phyloP scores from a whole-genome alignment of 305 asterid species.

The Withania somnifera region DNA sequence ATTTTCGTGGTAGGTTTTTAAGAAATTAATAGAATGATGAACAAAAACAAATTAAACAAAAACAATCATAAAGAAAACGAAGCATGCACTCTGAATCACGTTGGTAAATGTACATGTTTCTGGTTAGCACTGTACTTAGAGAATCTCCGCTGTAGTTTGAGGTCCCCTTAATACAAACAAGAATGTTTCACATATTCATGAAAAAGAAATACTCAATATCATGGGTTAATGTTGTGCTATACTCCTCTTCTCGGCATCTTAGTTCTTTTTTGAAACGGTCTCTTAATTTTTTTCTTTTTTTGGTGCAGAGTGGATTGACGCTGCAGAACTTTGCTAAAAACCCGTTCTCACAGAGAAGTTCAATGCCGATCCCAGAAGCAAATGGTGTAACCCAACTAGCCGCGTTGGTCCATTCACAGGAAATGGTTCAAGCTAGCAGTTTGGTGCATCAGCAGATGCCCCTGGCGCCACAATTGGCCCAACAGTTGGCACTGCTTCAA shows the following conservation, averaged over 20 bases:
- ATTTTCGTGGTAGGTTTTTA: background rate
- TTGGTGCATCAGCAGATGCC: constrained; percentile 21
- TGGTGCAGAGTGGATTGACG: constrained; percentile 57
- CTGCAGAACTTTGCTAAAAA: constrained; percentile 57
- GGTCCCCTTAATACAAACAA: background rate
- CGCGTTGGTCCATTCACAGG: constrained; percentile 6
- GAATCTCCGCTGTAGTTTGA: background rate
- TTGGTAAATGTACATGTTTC: background rate
- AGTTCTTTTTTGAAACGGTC: background rate
- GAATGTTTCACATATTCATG: background rate
- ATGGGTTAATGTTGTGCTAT: background rate
- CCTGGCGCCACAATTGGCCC: constrained; percentile 10
- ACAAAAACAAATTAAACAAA: background rate
- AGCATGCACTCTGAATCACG: background rate
- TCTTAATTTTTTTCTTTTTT: background rate
- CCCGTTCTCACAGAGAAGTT: constrained; percentile 64
- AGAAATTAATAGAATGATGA: background rate
- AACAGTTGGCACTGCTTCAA: constrained; percentile 28
- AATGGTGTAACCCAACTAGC: constrained; percentile 13
- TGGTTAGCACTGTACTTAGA: background rate
- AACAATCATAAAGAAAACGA: background rate
- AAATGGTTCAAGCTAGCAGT: constrained; percentile 7
- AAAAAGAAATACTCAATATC: background rate
- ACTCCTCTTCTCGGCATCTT: background rate
- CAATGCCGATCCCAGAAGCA: constrained; percentile 15